Conservation (phyloP, 176 grass and related monocot genomes). For the Lolium rigidum region DNA sequence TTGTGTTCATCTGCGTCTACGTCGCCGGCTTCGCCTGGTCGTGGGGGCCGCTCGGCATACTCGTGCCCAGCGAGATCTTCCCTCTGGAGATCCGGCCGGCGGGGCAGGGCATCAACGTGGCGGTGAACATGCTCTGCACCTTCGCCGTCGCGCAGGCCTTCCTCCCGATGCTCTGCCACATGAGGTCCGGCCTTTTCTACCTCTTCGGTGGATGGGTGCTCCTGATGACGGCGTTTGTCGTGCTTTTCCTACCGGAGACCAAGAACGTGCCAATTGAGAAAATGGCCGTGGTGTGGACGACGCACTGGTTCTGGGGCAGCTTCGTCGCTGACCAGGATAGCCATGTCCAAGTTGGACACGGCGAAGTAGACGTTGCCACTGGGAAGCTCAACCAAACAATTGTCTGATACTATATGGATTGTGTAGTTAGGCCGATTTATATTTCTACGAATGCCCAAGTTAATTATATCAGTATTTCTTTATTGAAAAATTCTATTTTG, state of each 20-base stretch:
- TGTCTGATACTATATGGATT: not conserved
- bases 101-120: constrained; percentile 90
- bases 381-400: not conserved
- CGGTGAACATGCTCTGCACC: constrained; percentile 95
- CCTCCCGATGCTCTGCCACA: constrained; percentile 82
- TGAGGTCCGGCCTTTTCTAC: constrained; percentile 90
- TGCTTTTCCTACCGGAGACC: constrained; percentile 84
- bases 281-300: constrained; percentile 79
- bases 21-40: constrained; percentile 95
- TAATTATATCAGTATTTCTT: too few species aligned
- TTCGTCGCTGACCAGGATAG: constrained; percentile 56
- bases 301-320: constrained; percentile 82
- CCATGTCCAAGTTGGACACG: not conserved
- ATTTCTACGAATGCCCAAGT: too few species aligned
- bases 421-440: too few species aligned
- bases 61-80: constrained; percentile 95
- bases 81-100: constrained; percentile 85
- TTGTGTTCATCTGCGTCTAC: constrained; percentile 78
- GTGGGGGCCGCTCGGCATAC: constrained; percentile 84
- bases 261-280: constrained; percentile 96
- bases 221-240: constrained; percentile 79
- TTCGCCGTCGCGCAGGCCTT: constrained; percentile 82
- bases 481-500: too few species aligned
- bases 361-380: not conserved
- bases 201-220: constrained; percentile 89